Base-by-base conservation (phyloP, 176 grass and related monocot genomes). In the Coix lacrymajobi region DNA sequence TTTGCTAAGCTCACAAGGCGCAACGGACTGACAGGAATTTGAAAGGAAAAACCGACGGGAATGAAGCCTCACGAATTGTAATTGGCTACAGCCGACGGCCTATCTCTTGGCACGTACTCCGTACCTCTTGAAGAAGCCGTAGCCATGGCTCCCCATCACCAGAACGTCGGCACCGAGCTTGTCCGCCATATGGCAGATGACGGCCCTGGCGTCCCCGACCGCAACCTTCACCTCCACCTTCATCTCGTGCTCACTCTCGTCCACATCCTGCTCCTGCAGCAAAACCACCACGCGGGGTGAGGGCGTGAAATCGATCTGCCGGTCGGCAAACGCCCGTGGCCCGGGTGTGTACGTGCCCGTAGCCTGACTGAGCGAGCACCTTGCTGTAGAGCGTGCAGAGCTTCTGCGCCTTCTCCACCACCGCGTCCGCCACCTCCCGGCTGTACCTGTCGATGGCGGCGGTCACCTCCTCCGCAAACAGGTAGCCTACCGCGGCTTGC, bases 71-170 rank as follows among this genome's bases (percentile, higher is more conserved):
- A 61, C 24, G 2, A 3, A 61, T 28, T 61, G 14, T 0, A 3
- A 61, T 28, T 61, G 14, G 5, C 54, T 11, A 17, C 46, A 30
- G n/a, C n/a, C n/a, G n/a, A n/a, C n/a, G n/a, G n/a, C n/a, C n/a
- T n/a, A n/a, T n/a, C n/a, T n/a, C n/a, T n/a, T n/a, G n/a, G n/a
- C n/a, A n/a, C n/a, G n/a, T n/a, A n/a, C n/a, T n/a, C n/a, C 5
- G 57, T 69, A 96, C 91, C 94, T 96, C 83, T 93, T 86, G 81
- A 96, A 64, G 67, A 93, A 79, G 58, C 88, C 88, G 44, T 96
- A 93, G 37, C 94, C 88, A 87, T 93, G 94, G 80, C 85, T 96
- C 56, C 94, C 88, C 86, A 91, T 87, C 7, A 93, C 88, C 14
- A 97, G 52, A 12, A 93, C 22, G 68, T 93, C 91, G 41, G 91